These are phyloP conservation scores for Fusarium sp. DNA, from an alignment of 2,329 filamentous ascomycete genomes.

Conservation along the genomic window DNA sequence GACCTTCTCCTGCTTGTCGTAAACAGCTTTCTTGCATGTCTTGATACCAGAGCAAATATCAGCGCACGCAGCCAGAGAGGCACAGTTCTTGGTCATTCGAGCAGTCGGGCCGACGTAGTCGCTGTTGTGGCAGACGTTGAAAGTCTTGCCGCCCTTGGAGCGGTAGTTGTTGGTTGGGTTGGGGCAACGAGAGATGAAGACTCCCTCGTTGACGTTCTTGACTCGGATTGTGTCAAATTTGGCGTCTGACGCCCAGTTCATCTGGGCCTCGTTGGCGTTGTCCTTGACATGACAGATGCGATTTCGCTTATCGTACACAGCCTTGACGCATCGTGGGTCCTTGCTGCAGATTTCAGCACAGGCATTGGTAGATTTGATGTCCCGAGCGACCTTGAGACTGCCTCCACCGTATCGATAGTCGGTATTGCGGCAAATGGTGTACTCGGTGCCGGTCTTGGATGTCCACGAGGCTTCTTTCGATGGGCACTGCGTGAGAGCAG, in stretches of 20 bases:
- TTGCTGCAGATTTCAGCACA: conserved; percentile 31
- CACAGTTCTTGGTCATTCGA: conserved; percentile 3
- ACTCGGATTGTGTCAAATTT: conserved; percentile 16
- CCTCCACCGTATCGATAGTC: conserved; percentile 24
- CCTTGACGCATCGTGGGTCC: conserved; percentile 27
- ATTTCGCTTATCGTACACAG: conserved; percentile 28
- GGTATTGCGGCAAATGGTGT: conserved; percentile 24
- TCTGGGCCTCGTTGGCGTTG: conserved; percentile 2
- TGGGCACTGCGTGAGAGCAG: conserved; percentile 21
- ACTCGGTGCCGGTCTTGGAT: neutral
- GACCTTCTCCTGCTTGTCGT: conserved; percentile 31
- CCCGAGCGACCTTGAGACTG: conserved; percentile 5
- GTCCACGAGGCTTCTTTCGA: conserved; percentile 21
- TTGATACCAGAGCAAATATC: conserved; percentile 22
- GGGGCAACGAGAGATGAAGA: conserved; percentile 22
- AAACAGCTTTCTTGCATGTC: conserved; percentile 29
- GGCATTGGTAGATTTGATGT: conserved; percentile 11
- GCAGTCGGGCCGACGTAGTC: conserved; percentile 15
- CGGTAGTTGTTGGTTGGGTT: conserved; percentile 13
- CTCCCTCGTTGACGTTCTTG: conserved; percentile 18
- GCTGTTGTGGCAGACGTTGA: conserved; percentile 17
- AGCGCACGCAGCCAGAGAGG: conserved; percentile 23
- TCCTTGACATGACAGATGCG: conserved; percentile 30
- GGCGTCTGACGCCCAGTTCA: conserved; percentile 19
- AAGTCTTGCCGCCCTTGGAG: conserved; percentile 2